Conservation (phyloP, 1,139 yeast genomes). For the Hyphopichia burtonii region DNA sequence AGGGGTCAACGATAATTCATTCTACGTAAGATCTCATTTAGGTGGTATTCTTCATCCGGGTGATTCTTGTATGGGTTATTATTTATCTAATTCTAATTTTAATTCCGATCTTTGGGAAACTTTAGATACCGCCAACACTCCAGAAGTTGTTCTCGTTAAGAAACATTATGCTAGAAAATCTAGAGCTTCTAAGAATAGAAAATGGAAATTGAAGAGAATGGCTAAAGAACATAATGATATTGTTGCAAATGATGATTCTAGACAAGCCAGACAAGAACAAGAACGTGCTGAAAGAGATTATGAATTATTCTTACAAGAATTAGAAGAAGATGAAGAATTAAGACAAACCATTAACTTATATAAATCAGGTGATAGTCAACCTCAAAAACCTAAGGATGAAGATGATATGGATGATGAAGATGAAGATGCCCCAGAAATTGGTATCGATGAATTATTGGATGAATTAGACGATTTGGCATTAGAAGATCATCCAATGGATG, state of each 20-base stretch:
- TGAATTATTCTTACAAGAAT: conserved; percentile 92
- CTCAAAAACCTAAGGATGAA: conserved; percentile 32
- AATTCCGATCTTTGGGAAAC: conserved; percentile 84
- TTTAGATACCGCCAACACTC: conserved; percentile 58
- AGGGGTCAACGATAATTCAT: conserved; percentile 80
- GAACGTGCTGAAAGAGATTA: conserved; percentile 94
- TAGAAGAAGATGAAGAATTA: conserved; percentile 95
- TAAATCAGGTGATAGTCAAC: conserved; percentile 51
- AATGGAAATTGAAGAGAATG: conserved; percentile 98
- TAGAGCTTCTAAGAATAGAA: conserved; percentile 74
- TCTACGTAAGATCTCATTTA: conserved; percentile 80
- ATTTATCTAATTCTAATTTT: conserved; percentile 76
- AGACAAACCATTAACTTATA: conserved; percentile 88
- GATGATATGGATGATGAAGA: conserved; percentile 50
- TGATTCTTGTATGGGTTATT: conserved; percentile 91
- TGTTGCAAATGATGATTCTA: conserved; percentile 73
- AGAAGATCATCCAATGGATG: conserved; percentile 45
- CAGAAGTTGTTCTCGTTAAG: conserved; percentile 93
- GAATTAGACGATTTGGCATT: conserved; percentile 91
- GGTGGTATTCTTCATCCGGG: conserved; percentile 97
- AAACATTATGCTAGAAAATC: conserved; percentile 82
- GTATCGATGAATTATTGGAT: conserved; percentile 80
- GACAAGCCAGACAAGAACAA: conserved; percentile 82
- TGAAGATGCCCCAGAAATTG: conserved; percentile 74
- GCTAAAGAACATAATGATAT: conserved; percentile 90